Conservation (phyloP, 345 rosid species). For the Rhodamnia argentea region DNA sequence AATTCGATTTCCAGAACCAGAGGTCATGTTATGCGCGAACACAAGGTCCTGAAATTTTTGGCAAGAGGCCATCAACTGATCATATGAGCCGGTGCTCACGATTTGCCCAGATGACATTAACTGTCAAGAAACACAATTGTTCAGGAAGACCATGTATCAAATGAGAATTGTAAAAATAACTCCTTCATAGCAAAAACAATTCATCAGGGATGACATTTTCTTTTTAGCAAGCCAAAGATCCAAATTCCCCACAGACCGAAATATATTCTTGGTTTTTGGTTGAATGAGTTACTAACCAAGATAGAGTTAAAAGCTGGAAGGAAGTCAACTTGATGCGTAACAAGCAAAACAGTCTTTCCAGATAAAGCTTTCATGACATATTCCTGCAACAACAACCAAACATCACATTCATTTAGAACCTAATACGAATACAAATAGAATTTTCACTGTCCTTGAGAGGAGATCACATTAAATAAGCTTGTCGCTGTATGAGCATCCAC, state of each 20-base stretch:
- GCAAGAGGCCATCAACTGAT: slow-evolving; percentile 25
- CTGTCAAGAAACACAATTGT: slow-evolving; percentile 7
- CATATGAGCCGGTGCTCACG: slow-evolving; percentile 17
- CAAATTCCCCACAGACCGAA: neutral
- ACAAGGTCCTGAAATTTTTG: slow-evolving; percentile 38
- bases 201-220: neutral
- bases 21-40: slow-evolving; percentile 23
- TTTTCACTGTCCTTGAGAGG: neutral
- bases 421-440: neutral
- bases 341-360: slow-evolving; percentile 39
- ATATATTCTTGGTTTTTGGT: too few relatives aligned
- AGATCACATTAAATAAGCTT: slow-evolving; percentile 25
- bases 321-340: slow-evolving; percentile 40
- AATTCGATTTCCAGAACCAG: slow-evolving; percentile 4
- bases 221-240: neutral
- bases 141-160: neutral
- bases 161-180: neutral
- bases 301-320: slow-evolving; percentile 20
- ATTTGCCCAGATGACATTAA: slow-evolving; percentile 39
- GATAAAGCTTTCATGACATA: slow-evolving; percentile 32
- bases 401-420: neutral
- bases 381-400: slow-evolving; percentile 19
- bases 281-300: slow-evolving; percentile 8
- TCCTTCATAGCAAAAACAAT: neutral
- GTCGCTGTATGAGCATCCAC: slow-evolving; percentile 54